Evolutionary conservation across 2,329 filamentous ascomycete species (phyloP).

Genomic region (Bipolaris oryzae): DNA sequence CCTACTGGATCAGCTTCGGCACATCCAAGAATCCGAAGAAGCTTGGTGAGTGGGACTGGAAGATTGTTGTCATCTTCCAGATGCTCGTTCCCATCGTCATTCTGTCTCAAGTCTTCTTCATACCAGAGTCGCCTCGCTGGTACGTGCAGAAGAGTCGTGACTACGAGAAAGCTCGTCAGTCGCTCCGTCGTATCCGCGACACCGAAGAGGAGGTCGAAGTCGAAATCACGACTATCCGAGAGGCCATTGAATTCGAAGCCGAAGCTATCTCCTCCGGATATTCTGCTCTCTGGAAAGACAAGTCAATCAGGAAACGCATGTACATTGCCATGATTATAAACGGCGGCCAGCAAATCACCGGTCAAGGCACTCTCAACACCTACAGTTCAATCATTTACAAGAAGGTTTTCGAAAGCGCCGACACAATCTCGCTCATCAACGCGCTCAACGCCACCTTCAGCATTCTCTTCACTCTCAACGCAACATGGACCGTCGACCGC

Average conservation of each 20-base stretch:
- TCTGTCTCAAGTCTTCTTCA: conserved; percentile 63
- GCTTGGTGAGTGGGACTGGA: conserved; percentile 76
- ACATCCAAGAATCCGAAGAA: conserved; percentile 60
- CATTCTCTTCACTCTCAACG: conserved; percentile 75
- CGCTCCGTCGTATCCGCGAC: conserved; percentile 66
- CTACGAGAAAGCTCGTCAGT: conserved; percentile 64
- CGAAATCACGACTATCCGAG: conserved; percentile 68
- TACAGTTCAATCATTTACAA: conserved; percentile 78
- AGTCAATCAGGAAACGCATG: conserved; percentile 70
- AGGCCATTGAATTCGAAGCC: conserved; percentile 74
- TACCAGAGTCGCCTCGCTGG: conserved; percentile 73
- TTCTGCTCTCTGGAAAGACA: conserved; percentile 71
- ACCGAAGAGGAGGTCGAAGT: conserved; percentile 70
- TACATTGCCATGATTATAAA: conserved; percentile 70
- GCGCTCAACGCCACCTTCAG: conserved; percentile 75
- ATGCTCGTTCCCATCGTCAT: conserved; percentile 70
- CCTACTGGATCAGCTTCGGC: conserved; percentile 68
- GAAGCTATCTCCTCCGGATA: conserved; percentile 69
- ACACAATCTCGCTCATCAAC: conserved; percentile 72
- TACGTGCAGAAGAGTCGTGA: conserved; percentile 66
- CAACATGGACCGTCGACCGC: conserved; percentile 74
- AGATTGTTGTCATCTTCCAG: conserved; percentile 75
- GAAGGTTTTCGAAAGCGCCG: conserved; percentile 65
- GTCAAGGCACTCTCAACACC: conserved; percentile 73
- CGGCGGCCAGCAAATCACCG: conserved; percentile 73